These are phyloP conservation scores for Nakaseomyces nivariensis DNA, from an alignment of 1,139 yeast species.

Conservation along the genomic window DNA sequence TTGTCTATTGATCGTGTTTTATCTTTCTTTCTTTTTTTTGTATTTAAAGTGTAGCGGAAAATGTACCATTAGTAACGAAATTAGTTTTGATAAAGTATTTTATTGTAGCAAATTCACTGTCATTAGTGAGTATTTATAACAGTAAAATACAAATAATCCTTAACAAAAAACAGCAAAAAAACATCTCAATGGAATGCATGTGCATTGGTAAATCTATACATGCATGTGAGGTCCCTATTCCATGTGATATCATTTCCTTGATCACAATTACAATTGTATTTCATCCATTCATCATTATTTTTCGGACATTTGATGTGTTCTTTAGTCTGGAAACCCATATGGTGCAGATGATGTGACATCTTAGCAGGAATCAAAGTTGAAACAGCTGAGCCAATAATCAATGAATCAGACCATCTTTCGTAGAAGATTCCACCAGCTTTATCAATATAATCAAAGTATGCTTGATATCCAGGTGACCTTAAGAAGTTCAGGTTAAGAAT, in stretches of 20 bases:
- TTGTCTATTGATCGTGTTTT: too few relatives aligned
- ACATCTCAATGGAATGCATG: background rate
- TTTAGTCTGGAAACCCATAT: constrained; percentile 47
- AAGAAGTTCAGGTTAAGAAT: constrained; percentile 63
- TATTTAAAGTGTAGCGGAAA: too few relatives aligned
- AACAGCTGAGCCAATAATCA: constrained; percentile 77
- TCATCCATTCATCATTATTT: constrained; percentile 38
- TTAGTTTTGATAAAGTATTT: too few relatives aligned
- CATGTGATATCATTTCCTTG: constrained; percentile 59
- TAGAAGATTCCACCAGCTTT: constrained; percentile 77
- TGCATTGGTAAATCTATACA: constrained; percentile 33
- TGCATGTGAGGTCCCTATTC: constrained; percentile 47
- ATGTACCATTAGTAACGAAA: too few relatives aligned
- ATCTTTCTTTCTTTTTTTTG: too few relatives aligned
- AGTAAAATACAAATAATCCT: too few relatives aligned
- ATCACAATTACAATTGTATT: constrained; percentile 52
- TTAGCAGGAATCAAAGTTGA: constrained; percentile 57
- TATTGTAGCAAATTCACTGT: too few relatives aligned
- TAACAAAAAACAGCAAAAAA: too few relatives aligned
- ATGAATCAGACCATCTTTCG: constrained; percentile 91
- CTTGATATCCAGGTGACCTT: constrained; percentile 58
- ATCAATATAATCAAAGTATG: constrained; percentile 62
- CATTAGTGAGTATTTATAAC: too few relatives aligned
- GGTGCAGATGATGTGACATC: constrained; percentile 62
- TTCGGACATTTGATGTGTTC: constrained; percentile 61